These are phyloP conservation scores for Gaeumannomyces tritici DNA, from an alignment of 2,329 filamentous ascomycete genomes.

Conservation along the genomic window DNA sequence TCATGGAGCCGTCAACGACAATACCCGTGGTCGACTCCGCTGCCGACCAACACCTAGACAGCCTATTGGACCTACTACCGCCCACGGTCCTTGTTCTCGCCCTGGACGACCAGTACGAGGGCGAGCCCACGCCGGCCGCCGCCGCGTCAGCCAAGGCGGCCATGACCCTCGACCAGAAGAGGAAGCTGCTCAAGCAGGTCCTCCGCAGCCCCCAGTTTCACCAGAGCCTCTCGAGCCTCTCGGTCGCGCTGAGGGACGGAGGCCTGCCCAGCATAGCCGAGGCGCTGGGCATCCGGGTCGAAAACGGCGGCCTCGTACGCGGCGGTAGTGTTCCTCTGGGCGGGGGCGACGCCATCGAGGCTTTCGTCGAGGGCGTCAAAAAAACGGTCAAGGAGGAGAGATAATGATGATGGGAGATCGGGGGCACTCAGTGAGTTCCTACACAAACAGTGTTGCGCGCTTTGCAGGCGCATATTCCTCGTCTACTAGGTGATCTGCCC, in stretches of 20 bases:
- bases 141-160: slow-evolving; percentile 66
- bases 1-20: slow-evolving; percentile 70
- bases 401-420: neutral
- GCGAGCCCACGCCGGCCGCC: slow-evolving; percentile 57
- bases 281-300: slow-evolving; percentile 69
- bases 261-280: slow-evolving; percentile 85
- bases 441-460: neutral
- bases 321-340: slow-evolving; percentile 76
- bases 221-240: slow-evolving; percentile 77
- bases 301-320: slow-evolving; percentile 73
- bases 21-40: slow-evolving; percentile 63
- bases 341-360: slow-evolving; percentile 79
- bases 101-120: slow-evolving; percentile 37
- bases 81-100: slow-evolving; percentile 65
- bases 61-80: slow-evolving; percentile 69
- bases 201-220: slow-evolving; percentile 83
- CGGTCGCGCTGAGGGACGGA: slow-evolving; percentile 80
- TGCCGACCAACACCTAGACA: slow-evolving; percentile 58
- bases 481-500: neutral
- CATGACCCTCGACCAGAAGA: slow-evolving; percentile 68
- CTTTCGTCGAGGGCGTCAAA: slow-evolving; percentile 84
- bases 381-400: slow-evolving; percentile 57
- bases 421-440: neutral
- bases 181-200: slow-evolving; percentile 68
- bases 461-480: neutral